Conservation (phyloP, 2,329 filamentous ascomycete species). For the Pezicula rhizophila region DNA sequence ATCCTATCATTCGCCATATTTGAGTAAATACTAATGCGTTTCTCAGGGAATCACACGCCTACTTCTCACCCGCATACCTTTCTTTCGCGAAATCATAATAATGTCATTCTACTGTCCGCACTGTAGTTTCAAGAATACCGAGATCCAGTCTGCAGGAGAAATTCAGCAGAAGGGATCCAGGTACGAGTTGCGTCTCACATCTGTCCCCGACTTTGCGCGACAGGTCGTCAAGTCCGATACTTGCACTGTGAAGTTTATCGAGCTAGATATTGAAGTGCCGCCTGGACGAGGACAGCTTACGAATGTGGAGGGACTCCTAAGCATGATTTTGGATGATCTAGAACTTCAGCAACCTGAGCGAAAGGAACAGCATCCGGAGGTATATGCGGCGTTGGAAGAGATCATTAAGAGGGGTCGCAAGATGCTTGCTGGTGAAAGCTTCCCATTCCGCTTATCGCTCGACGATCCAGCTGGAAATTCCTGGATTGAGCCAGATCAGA, state of each 20-base stretch:
- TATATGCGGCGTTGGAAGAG: constrained; percentile 70
- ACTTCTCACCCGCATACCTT: constrained; percentile 87
- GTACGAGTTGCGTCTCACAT: constrained; percentile 75
- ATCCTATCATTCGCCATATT: constrained; percentile 2
- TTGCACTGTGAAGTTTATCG: constrained; percentile 79
- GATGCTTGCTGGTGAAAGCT: constrained; percentile 71
- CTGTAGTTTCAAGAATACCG: constrained; percentile 85
- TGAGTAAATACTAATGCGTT: no score
- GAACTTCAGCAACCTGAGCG: constrained; percentile 76
- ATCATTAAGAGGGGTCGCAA: constrained; percentile 68
- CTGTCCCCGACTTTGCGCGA: constrained; percentile 68
- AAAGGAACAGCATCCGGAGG: constrained; percentile 70
- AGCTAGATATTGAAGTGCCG: constrained; percentile 89
- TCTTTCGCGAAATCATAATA: constrained; percentile 94
- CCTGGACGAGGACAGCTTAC: constrained; percentile 85
- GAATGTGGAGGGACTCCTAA: constrained; percentile 85
- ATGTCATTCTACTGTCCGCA: constrained; percentile 94
- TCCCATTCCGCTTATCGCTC: constrained; percentile 82
- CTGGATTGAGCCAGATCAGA: constrained; percentile 85
- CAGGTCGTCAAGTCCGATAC: constrained; percentile 91
- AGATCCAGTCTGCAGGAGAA: constrained; percentile 85
- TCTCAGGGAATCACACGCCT: constrained; percentile 73
- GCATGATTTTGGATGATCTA: constrained; percentile 72
- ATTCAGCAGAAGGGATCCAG: constrained; percentile 85
- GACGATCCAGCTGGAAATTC: constrained; percentile 95